These are phyloP conservation scores for Penicillium sp. DNA, from an alignment of 2,329 filamentous ascomycete genomes.

Conservation along the genomic window DNA sequence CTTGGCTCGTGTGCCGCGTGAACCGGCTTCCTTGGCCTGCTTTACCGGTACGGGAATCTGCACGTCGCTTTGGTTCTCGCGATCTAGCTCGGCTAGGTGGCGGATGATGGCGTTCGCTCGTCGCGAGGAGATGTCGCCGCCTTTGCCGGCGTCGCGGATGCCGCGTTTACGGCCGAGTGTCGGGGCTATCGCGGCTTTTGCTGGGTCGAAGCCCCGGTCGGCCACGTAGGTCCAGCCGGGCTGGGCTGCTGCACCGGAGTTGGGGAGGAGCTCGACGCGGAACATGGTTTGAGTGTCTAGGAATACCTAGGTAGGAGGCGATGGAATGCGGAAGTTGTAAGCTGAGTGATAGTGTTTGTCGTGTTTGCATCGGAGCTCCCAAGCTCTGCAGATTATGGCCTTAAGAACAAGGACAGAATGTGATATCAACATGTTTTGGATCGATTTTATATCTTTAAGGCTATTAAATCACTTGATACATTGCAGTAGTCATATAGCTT, in stretches of 20 bases:
- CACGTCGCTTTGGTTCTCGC: constrained; percentile 69
- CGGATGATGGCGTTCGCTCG: constrained; percentile 77
- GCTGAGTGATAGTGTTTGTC: constrained; percentile 13
- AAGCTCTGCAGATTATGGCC: background rate
- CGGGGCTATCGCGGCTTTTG: constrained; percentile 51
- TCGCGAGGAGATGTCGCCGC: constrained; percentile 67
- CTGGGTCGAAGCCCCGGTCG: constrained; percentile 59
- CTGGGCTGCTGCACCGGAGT: constrained; percentile 61
- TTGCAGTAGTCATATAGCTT: background rate
- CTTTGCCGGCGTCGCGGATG: constrained; percentile 52
- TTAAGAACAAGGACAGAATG: background rate
- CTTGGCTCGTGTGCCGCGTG: constrained; percentile 36
- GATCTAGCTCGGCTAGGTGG: constrained; percentile 75
- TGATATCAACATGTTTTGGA: background rate
- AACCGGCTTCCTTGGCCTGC: constrained; percentile 40
- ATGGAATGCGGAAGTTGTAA: constrained; percentile 8
- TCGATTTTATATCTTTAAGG: background rate
- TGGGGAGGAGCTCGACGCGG: constrained; percentile 77
- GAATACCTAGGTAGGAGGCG: background rate
- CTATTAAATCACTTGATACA: background rate
- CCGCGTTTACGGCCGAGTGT: constrained; percentile 63
- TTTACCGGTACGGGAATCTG: constrained; percentile 64
- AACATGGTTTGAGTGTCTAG: constrained; percentile 39
- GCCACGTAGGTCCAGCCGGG: constrained; percentile 93
- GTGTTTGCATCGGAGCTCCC: constrained; percentile 14